Conservation (phyloP, 1,284 basidiomycete genomes). For the Ceratobasidium sp. region DNA sequence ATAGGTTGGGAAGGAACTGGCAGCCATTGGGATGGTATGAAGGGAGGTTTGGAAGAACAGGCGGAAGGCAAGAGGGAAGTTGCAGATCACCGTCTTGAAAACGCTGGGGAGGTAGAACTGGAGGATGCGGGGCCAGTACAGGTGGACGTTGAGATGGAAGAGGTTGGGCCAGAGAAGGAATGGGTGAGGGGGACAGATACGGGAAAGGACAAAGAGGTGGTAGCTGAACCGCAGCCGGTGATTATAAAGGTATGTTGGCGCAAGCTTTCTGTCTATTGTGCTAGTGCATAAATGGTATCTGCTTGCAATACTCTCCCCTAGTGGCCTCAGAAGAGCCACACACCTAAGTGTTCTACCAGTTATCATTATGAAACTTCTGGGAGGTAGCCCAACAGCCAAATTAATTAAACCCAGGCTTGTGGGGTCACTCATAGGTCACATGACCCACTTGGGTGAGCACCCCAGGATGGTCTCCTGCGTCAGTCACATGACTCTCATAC, state of each 20-base stretch:
- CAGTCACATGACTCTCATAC: too few relatives aligned
- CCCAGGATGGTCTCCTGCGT: too few relatives aligned
- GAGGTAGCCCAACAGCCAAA: too few relatives aligned
- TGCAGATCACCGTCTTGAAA: not conserved
- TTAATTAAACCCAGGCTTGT: too few relatives aligned
- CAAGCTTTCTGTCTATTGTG: not conserved
- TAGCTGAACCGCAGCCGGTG: not conserved
- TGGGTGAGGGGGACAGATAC: not conserved
- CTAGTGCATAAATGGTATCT: too few relatives aligned
- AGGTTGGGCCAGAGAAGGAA: not conserved
- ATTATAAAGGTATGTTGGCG: not conserved
- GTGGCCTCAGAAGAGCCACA: too few relatives aligned
- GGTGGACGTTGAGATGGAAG: conserved; percentile 36
- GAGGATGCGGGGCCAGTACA: not conserved
- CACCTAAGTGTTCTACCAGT: too few relatives aligned
- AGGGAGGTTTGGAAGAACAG: not conserved
- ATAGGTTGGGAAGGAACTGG: not conserved
- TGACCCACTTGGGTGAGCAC: too few relatives aligned
- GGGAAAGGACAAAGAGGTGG: conserved; percentile 7
- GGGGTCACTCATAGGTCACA: too few relatives aligned
- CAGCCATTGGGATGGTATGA: too few relatives aligned
- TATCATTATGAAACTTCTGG: too few relatives aligned
- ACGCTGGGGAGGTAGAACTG: not conserved
- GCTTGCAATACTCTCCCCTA: too few relatives aligned
- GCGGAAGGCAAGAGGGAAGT: not conserved